Evolutionary conservation across 2,329 filamentous ascomycete genomes (phyloP).

Genomic region (Epichloe aotearoae): DNA sequence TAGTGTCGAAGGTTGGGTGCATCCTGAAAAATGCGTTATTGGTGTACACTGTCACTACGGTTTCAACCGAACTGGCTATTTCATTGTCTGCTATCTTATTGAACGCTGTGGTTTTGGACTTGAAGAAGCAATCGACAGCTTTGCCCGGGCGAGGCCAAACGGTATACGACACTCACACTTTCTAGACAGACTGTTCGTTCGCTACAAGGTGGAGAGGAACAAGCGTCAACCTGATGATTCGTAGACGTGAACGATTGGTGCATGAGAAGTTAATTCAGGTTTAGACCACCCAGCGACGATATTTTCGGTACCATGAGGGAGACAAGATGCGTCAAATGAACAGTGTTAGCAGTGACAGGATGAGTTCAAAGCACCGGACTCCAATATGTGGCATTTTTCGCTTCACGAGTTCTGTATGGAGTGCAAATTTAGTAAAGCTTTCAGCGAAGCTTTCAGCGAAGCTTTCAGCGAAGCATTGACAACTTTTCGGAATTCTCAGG

Average conservation of each 20-base stretch:
- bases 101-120: slow-evolving; percentile 61
- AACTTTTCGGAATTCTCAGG: too few species aligned
- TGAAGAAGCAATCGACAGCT: slow-evolving; percentile 66
- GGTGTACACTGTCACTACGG: slow-evolving; percentile 94
- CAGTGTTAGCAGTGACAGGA: too few species aligned
- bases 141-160: slow-evolving; percentile 57
- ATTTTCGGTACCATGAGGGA: too few species aligned
- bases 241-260: slow-evolving; percentile 51
- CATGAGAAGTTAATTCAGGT: not conserved
- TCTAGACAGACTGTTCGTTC: slow-evolving; percentile 66
- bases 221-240: not conserved
- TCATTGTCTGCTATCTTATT: slow-evolving; percentile 82
- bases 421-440: too few species aligned
- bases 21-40: slow-evolving; percentile 36
- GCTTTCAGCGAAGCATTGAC: too few species aligned
- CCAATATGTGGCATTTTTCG: too few species aligned
- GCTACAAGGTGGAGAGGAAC: slow-evolving; percentile 39
- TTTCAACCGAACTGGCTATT: slow-evolving; percentile 87
- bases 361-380: too few species aligned
- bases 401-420: too few species aligned
- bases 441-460: too few species aligned
- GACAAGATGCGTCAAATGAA: too few species aligned
- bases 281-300: not conserved
- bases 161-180: slow-evolving; percentile 89
- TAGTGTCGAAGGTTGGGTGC: slow-evolving; percentile 25